Evolutionary conservation across 1,139 yeast genomes (phyloP).

Genomic region (Debaryomycetaceae sp.): DNA sequence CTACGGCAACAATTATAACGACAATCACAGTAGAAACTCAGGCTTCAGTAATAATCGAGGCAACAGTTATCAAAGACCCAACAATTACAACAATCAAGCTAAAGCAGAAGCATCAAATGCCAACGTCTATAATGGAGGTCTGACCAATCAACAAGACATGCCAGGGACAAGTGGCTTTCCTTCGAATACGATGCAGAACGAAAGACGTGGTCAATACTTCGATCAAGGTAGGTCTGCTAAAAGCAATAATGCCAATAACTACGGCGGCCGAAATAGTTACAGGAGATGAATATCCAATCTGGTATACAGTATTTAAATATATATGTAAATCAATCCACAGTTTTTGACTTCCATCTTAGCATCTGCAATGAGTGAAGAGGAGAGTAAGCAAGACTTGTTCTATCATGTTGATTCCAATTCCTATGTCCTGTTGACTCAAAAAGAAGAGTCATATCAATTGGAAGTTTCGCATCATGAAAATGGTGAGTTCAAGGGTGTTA

Average conservation of each 20-base stretch:
- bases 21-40: constrained; percentile 7
- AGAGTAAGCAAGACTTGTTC: neutral
- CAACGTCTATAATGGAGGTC: neutral
- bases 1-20: constrained; percentile 8
- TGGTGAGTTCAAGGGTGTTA: neutral
- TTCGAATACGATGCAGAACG: neutral
- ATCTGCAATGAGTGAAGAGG: neutral
- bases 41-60: constrained; percentile 6
- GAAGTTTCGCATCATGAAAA: neutral
- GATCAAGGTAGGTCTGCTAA: neutral
- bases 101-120: neutral
- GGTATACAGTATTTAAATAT: neutral
- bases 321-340: neutral
- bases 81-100: neutral
- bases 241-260: constrained; percentile 3
- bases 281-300: constrained; percentile 7
- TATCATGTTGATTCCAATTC: neutral
- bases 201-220: neutral
- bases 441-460: neutral
- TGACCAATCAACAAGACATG: neutral
- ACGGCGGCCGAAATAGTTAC: constrained; percentile 15
- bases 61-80: neutral
- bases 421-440: neutral
- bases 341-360: neutral
- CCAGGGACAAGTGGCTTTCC: neutral